Base-by-base conservation (phyloP, 495 filamentous ascomycete species). In the Amorphotheca resinae region DNA sequence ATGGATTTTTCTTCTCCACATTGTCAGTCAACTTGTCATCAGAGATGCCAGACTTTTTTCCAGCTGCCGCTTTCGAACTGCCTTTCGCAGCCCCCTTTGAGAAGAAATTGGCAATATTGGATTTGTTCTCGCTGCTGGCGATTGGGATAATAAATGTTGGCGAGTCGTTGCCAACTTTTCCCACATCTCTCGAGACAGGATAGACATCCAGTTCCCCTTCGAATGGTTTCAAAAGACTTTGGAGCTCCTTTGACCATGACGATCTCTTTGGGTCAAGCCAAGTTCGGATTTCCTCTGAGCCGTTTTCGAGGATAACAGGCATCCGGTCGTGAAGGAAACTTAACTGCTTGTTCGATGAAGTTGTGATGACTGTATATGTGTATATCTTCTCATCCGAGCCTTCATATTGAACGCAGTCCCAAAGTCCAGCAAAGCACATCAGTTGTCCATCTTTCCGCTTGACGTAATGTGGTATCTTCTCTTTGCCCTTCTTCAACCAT, bases 121-220 rank as follows among this genome's bases (percentile, higher is more conserved):
- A 74, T 64, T 93, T 95, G 54, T 93, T 93, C 54, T 87, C 83
- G 38, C 71, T 79, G 59, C 81, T 87, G 51, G 77, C 69, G 33
- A 95, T 63, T 0, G 87, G 87, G 1, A 94, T 65, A 30, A 96
- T 73, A 56, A 96, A 95, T 1, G 65, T 69, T 0, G 81, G 76
- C 14, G 79, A 85, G 56, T 93, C 83, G 48, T 94, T 93, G n/a
- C 89, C 87, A 1, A 93, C 91, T 63, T 95, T 95, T 0, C 87
- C 87, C 0, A 98, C 91, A 9, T 91, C 88, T 57, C 84, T 84
- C 34, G 71, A 73, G 1, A 98, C 91, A 11, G 79, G 73, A 57
- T 94, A 95, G 21, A 80, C 76, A 32, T 93, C 88, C 22, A 98
- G 61, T 44, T 85, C 84, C 0, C 84, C 84, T 20, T 70, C 59